These are phyloP conservation scores for Barnettozyma botsteinii DNA, from an alignment of 805 yeast species.

Conservation along the genomic window DNA sequence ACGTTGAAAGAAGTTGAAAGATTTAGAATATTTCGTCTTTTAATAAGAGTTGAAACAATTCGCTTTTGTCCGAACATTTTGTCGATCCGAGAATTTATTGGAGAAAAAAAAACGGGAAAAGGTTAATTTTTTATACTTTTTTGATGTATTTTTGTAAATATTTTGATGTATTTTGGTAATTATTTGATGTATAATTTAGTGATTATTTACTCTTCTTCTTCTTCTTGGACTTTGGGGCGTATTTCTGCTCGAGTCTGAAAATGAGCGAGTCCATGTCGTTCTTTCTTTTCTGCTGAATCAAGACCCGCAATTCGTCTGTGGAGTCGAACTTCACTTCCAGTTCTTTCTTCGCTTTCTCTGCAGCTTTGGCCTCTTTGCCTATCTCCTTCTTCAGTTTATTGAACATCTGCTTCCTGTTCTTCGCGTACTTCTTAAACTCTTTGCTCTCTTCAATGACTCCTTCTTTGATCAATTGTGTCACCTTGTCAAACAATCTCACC, in stretches of 20 bases:
- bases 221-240: constrained; percentile 31
- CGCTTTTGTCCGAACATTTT: constrained; percentile 15
- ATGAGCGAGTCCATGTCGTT: constrained; percentile 42
- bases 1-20: no score
- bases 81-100: background rate
- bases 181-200: background rate
- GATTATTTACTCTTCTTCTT: constrained; percentile 28
- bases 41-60: background rate
- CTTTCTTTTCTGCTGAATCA: constrained; percentile 44
- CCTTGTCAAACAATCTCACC: constrained; percentile 47
- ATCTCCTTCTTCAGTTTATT: constrained; percentile 43
- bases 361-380: constrained; percentile 63
- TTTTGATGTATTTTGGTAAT: no score
- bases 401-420: constrained; percentile 42
- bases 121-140: background rate
- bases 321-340: constrained; percentile 25
- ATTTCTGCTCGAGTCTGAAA: constrained; percentile 43
- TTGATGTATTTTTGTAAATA: no score
- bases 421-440: constrained; percentile 47
- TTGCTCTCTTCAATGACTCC: constrained; percentile 33
- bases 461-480: constrained; percentile 39
- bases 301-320: constrained; percentile 38
- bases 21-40: no score
- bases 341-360: constrained; percentile 41
- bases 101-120: background rate